phyloP scores from a whole-genome alignment of 2,329 filamentous ascomycete genomes.

The Cercospora nicotianae region DNA sequence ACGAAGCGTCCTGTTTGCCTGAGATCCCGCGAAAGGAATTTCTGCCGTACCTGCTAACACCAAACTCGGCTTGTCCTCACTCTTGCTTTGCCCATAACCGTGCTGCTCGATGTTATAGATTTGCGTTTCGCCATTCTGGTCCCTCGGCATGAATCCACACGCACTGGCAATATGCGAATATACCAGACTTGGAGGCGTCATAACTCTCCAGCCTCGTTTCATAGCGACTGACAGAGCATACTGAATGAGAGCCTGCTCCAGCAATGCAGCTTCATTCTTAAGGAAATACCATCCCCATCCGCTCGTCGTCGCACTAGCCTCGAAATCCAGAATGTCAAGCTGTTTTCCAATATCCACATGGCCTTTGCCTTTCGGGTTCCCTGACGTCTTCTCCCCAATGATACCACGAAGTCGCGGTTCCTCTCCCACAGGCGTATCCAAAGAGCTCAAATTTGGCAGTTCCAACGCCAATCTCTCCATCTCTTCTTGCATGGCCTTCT shows the following conservation, averaged over 20 bases:
- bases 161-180: conserved; percentile 88
- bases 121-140: conserved; percentile 87
- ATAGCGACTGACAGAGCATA: conserved; percentile 76
- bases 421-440: conserved; percentile 69
- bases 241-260: conserved; percentile 92
- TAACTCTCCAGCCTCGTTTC: conserved; percentile 72
- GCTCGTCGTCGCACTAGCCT: conserved; percentile 73
- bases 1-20: conserved; percentile 69
- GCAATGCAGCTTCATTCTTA: conserved; percentile 81
- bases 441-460: conserved; percentile 76
- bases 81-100: conserved; percentile 60
- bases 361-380: conserved; percentile 21
- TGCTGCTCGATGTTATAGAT: conserved; percentile 73
- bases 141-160: conserved; percentile 91
- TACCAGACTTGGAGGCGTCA: conserved; percentile 84
- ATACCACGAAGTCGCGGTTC: conserved; percentile 68
- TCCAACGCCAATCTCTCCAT: conserved; percentile 28
- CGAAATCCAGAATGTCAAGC: conserved; percentile 89
- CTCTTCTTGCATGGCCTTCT: conserved; percentile 52
- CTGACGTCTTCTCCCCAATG: conserved; percentile 55
- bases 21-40: conserved; percentile 90
- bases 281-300: conserved; percentile 99
- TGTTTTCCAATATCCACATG: conserved; percentile 77
- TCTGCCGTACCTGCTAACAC: conserved; percentile 87
- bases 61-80: conserved; percentile 64